These are phyloP conservation scores for Powellomyces hirtus DNA, from an alignment of 192 early-diverging fungal genomes.

Conservation along the genomic window DNA sequence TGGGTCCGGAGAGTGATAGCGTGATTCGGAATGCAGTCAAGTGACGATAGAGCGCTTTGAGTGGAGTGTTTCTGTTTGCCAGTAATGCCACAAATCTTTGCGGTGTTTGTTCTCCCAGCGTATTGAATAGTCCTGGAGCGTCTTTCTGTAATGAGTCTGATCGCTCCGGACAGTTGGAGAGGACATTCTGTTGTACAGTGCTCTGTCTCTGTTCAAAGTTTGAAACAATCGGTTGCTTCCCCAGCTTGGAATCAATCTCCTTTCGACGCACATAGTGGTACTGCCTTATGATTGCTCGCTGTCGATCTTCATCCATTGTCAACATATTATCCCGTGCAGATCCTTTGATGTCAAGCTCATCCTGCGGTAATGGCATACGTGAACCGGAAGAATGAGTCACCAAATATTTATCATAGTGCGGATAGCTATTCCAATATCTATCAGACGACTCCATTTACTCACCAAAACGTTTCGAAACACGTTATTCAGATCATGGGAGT, in stretches of 20 bases:
- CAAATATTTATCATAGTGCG: too few relatives aligned
- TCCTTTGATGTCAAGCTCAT: conserved; percentile 24
- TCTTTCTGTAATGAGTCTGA: conserved; percentile 9
- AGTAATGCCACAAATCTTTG: conserved; percentile 19
- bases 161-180: not conserved
- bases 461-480: conserved; percentile 22
- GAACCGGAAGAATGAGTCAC: too few relatives aligned
- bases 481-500: not conserved
- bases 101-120: conserved; percentile 16
- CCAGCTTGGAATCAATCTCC: not conserved
- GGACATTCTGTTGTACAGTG: too few relatives aligned
- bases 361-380: not conserved
- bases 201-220: too few relatives aligned
- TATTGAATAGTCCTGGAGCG: not conserved
- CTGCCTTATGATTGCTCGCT: conserved; percentile 21
- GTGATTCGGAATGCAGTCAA: conserved; percentile 30
- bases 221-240: too few relatives aligned
- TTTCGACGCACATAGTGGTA: conserved; percentile 19
- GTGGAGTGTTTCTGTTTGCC: conserved; percentile 35
- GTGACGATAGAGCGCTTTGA: conserved; percentile 34
- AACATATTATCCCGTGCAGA: conserved; percentile 29
- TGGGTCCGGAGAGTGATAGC: conserved; percentile 12
- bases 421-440: too few relatives aligned
- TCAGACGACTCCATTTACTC: not conserved
- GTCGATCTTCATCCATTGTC: not conserved